Evolutionary conservation across 1,284 basidiomycete species (phyloP), one percentile per base, ranked within the genome.

Genomic region (Ceratobasidium sp.): DNA sequence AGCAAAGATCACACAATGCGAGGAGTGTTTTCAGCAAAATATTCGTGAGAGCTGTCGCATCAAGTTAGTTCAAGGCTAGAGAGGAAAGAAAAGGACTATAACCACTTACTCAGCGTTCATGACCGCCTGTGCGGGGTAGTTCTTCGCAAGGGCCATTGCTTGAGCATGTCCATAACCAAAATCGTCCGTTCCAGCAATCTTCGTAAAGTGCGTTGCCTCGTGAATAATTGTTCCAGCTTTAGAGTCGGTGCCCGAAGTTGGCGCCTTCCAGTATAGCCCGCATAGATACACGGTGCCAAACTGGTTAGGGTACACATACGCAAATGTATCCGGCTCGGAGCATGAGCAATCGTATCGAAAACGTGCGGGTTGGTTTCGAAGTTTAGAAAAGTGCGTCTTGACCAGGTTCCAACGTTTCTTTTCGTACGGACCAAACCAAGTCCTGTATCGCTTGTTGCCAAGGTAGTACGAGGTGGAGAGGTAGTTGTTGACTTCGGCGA

Each of bases 161-260:
- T 63, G 42, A 17, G n/a, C n/a, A 17, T 78, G 74, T 35, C 75
- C 75, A 61, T 78, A 78, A 15, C 54, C 77, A 28, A 68, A 42
- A 31, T 78, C 77, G 23, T 37, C 33, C 20, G 77, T 76, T 20
- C 77, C 77, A 45, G 47, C 66, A 20, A 76, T 17, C n/a, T 23
- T 51, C 1, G 58, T 65, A 49, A 78, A 78, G 23, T 78, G 77
- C 15, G 75, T 63, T 8, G 68, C 37, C 31, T 76, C 77, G 67
- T 78, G 77, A 23, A 78, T 68, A 37, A 78, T 78, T 2, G 77
- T 76, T 35, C 77, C 77, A 42, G 74, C 75, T 39, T 76, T 75
- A 0, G 77, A 78, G 67, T 78, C 66, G 23, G 65, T 76, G 7
- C 77, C 77, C 20, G 6, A 3, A 3, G 54, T 42, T 37, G 54